Base-by-base conservation (phyloP, 768 basidiomycete species). In the Boletus huronensis region DNA sequence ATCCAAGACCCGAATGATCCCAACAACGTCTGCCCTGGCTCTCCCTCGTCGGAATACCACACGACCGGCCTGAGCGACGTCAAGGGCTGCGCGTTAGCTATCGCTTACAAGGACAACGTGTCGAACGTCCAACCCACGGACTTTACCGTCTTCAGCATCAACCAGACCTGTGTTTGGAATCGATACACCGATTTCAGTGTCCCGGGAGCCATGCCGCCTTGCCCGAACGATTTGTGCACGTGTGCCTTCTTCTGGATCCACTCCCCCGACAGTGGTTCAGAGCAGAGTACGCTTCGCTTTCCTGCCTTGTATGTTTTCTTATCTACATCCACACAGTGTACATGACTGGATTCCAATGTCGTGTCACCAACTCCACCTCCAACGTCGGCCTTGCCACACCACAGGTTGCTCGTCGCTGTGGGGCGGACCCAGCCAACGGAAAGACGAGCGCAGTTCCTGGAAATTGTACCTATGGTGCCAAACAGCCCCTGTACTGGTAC, bases 181-280 rank as follows among this genome's bases (percentile, higher is more conserved):
- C 75, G 86, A 19, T 81, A 82, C 65, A 90, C 85, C 6, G 80
- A n/a, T n/a, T 91, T 90, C 59, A 64, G 78, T 44, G 85, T 91
- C 6, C 90, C 89, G 0, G 75, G 64, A 17, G 71, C 70, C 11
- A 84, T 90, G 83, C 88, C 88, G 0, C 73, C 84, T 9, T 90
- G 88, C 60, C 84, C 85, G 0, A 60, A 74, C 0, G 80, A 79
- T 17, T 80, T 80, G 19, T 90, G 87, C 61, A 77, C 77, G 31
- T 91, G 87, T 67, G 81, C 87, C 2, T 89, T 80, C 72, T 86
- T 86, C 64, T 89, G 85, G 87, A 82, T 87, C 25, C 84, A 88
- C 67, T 78, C 81, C 0, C 70, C 77, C 11, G 73, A 82, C 52
- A 80, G 79, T 54, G 84, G 85, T 14, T 76, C 81, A 8, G 83